Evolutionary conservation across 495 filamentous ascomycete species (phyloP), one percentile per base, ranked within the genome.

Genomic region (Delitschia confertaspora): DNA sequence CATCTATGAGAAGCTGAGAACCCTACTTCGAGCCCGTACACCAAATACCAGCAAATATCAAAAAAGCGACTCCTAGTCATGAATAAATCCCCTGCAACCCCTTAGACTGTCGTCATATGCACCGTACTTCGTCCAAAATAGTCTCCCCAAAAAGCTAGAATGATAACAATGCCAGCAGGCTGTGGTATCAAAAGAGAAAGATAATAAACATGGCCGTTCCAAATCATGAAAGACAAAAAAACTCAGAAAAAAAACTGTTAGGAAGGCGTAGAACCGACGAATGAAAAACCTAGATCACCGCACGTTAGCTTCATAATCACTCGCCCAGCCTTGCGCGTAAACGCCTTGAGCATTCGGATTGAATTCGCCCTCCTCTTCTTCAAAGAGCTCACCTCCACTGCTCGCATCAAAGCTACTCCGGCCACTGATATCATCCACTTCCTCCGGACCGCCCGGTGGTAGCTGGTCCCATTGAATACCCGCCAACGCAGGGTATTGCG

Each of bases 321-420:
- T 53, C 11, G 53, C 44, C 53, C 53, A 57, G 18, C 49, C 53
- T 3, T 40, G 43, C 24, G 18, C 32, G 30, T 43, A 43, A 13
- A 42, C 41, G 13, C 18, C 21, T 14, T 47, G 44, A 11, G 38
- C 4, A 36, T 42, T 45, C 7, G 25, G 17, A 6, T 18, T 29
- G 45, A 74, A 78, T 6, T 72, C 75, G 3, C 62, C 64, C 25
- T 80, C 79, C 8, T 79, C 76, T 2, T 65, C 70, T 24, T 78
- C 76, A 38, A 49, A 57, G 21, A 78, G 53, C 40, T 69, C 70
- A 13, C 65, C 67, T 36, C 79, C 79, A 42, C 85, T 87, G 42
- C 84, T 88, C 0, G 85, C 86, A 57, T 96, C 91, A 53, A 91
- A 95, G 55, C 84, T 91, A 54, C 82, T 88, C 27, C 85, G 73